phyloP scores from a whole-genome alignment of 2,329 filamentous ascomycete species.

The Botrytis squamosa region DNA sequence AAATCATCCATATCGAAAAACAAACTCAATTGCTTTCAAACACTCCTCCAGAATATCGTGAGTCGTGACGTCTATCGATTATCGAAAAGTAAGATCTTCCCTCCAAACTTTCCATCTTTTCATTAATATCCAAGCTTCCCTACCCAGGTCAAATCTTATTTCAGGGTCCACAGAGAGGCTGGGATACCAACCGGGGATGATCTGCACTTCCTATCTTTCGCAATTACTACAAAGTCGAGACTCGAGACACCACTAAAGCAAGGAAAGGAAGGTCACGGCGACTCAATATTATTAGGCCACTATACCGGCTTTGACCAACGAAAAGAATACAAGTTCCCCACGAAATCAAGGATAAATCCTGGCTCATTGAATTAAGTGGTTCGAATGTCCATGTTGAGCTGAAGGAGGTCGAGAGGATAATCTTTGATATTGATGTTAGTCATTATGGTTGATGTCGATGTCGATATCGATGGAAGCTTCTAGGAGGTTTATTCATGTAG shows the following conservation, averaged over 20 bases:
- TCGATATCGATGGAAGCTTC: background rate
- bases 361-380: background rate
- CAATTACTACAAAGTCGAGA: background rate
- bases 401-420: background rate
- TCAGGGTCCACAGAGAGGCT: slow-evolving; percentile 10
- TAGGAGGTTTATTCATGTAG: background rate
- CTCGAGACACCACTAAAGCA: background rate
- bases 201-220: background rate
- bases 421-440: background rate
- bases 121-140: background rate
- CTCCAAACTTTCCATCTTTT: background rate
- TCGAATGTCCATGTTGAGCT: slow-evolving; percentile 10
- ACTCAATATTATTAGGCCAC: background rate
- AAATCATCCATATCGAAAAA: background rate
- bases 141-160: background rate
- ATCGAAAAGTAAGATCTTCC: slow-evolving; percentile 1
- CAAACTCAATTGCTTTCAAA: background rate
- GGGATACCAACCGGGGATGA: background rate
- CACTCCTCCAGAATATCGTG: background rate
- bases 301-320: background rate
- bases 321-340: background rate
- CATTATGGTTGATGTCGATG: background rate
- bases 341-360: slow-evolving; percentile 12
- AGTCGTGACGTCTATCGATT: slow-evolving; percentile 2
- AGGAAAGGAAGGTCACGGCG: slow-evolving; percentile 4